Base-by-base conservation (phyloP, 2,329 filamentous ascomycete genomes). In the Daldinia sp. region DNA sequence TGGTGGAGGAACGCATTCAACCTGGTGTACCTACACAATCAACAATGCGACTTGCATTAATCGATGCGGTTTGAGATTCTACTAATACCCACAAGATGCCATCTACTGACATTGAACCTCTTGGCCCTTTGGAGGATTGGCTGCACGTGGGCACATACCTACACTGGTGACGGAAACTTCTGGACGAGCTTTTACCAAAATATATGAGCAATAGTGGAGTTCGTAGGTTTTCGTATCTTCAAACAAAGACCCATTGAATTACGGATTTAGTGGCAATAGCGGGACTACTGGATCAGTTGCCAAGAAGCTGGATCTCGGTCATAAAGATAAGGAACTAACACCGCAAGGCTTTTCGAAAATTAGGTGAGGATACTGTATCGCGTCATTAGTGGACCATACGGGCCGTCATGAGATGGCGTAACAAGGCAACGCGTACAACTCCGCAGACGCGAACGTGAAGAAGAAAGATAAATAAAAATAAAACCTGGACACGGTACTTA, bases 21-120 rank as follows among this genome's bases (percentile, higher is more conserved):
- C 21, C n/a, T n/a, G n/a, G 29, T 32, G 11, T 32, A 48, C 48
- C 56, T 53, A 48, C 59, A 63, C 60, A 29, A 7, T 8, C 6
- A 11, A 19, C 10, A n/a, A 10, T 66, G 52, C 60, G 63, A 66
- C 48, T 21, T 29, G 51, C 51, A 30, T 56, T 37, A 29, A 35
- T 43, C 27, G 21, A 45, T 56, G 50, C 27, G 58, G 19, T 10
- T 58, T 27, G 29, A 13, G 15, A 55, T 56, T 15, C 4, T 25
- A 21, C 39, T 53, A 4, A 19, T 25, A 13, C 8, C 4, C 30
- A 30, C 8, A 19, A 48, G 13, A 19, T 3, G 43, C 8, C 8
- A 11, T 15, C 10, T 43, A 23, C 32, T 3, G 2, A 15, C 39
- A n/a, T n/a, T n/a, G n/a, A 43, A 43, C 1, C 11, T 25, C 21